Percentiles rank a stretch among this genome's conserved stretches.
Conservation (phyloP, 176 grass and related monocot species). For the Panicum miliaceum region DNA sequence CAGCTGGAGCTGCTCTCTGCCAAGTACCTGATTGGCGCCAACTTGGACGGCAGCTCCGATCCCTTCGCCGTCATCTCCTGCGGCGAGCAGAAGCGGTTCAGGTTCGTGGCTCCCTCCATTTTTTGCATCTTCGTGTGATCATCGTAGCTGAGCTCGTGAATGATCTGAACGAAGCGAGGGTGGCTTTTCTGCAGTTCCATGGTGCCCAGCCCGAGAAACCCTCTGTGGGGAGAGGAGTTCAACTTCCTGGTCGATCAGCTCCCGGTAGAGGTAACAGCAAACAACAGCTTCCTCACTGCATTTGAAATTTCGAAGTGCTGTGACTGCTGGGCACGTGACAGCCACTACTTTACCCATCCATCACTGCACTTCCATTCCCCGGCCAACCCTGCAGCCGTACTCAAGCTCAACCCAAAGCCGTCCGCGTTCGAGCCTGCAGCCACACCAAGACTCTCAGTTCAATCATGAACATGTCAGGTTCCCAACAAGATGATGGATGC, state of each 20-base stretch:
- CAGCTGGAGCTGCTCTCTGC: slow-evolving; percentile 90
- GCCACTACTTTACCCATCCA: background rate
- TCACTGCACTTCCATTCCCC: background rate
- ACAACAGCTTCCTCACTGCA: background rate
- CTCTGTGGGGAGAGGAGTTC: slow-evolving; percentile 91
- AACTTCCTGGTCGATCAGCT: slow-evolving; percentile 74
- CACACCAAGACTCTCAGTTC: background rate
- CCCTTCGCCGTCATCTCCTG: slow-evolving; percentile 82
- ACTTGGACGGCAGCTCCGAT: slow-evolving; percentile 81
- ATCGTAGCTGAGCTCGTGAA: background rate
- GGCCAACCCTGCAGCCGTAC: slow-evolving; percentile 6
- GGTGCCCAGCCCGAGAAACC: slow-evolving; percentile 80
- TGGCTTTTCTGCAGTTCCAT: slow-evolving; percentile 63
- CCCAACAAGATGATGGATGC: background rate
- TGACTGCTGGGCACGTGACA: background rate
- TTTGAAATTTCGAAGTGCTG: background rate
- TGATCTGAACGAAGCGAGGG: background rate
- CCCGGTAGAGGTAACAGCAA: slow-evolving; percentile 64
- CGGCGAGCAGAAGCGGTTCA: slow-evolving; percentile 73
- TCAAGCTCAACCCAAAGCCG: background rate
- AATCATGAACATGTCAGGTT: slow-evolving; percentile 35
- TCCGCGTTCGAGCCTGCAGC: background rate
- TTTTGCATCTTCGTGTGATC: background rate
- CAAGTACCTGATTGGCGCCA: slow-evolving; percentile 91
- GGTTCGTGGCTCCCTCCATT: slow-evolving; percentile 11